Evolutionary conservation across 169 alveolate genomes (phyloP), one percentile per base, ranked within the genome.

Genomic region (Amoebophrya sp.): DNA sequence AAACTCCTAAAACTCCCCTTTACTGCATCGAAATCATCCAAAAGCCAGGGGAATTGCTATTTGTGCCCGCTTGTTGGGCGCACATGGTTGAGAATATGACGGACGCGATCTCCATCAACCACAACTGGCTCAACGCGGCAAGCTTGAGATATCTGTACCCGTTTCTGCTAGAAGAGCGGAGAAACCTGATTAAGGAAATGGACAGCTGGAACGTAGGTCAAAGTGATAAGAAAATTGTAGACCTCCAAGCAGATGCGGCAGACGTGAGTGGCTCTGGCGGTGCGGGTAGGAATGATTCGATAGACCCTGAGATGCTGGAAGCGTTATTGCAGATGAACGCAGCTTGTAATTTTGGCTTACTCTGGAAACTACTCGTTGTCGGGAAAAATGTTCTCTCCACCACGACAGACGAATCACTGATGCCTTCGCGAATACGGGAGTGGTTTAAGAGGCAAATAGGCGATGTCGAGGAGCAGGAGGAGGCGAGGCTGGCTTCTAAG

Each of bases 61-160:
- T 41, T 65, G 92, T 90, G 12, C 92, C 92, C 23, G 26, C 89
- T 0, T 29, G 78, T 65, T 33, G 77, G 47, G 54, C 3, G 54
- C 92, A 90, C 65, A 40, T 33, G 1, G 92, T 90, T 24, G 41
- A n/a, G 39, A 90, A 90, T 65, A 36, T 90, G 53, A 40, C 47
- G 33, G 92, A 90, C 90, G 41, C 89, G 54, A 29, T 90, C 24
- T 41, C 92, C n/a, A 41, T 90, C 54, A 90, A 90, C 41, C 92
- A 90, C 92, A 90, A 90, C 92, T 90, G 92, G 92, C 36, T 34
- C 55, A 33, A 90, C 90, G 92, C 90, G 65, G 6, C 18, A 12
- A 12, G 29, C 29, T 18, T 47, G 65, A 18, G 18, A 6, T 12
- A 18, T 12, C 18, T 47, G 65, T 47, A 12, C 65, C 29, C 6